These are phyloP conservation scores for Solanum gandarillasii DNA, from an alignment of 257 asterid genomes.

Conservation along the genomic window DNA sequence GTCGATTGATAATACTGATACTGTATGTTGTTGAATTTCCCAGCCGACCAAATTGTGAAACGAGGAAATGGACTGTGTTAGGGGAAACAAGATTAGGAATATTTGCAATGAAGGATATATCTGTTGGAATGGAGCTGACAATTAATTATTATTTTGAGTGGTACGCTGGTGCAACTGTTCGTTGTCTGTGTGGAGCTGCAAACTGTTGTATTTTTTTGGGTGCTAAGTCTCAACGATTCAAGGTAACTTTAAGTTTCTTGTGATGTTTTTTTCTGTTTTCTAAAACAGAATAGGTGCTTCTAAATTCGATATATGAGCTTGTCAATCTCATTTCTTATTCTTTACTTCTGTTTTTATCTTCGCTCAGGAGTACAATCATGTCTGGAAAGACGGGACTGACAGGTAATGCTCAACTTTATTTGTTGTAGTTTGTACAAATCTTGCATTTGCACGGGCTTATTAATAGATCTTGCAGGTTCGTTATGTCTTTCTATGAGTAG, in stretches of 20 bases:
- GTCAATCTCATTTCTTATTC: background rate
- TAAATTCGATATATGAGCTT: background rate
- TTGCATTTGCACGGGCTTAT: background rate
- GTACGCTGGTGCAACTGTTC: slow-evolving; percentile 91
- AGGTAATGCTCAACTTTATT: slow-evolving; percentile 33
- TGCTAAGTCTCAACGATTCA: slow-evolving; percentile 94
- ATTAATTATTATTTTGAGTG: slow-evolving; percentile 88
- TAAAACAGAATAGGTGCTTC: background rate
- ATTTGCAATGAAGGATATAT: slow-evolving; percentile 63
- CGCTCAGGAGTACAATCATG: slow-evolving; percentile 67
- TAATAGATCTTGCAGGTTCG: background rate
- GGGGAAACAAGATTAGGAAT: slow-evolving; percentile 91
- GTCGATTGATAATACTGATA: background rate
- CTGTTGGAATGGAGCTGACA: slow-evolving; percentile 61
- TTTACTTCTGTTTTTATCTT: background rate
- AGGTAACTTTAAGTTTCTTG: slow-evolving; percentile 30
- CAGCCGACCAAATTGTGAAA: slow-evolving; percentile 93
- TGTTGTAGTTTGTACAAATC: background rate
- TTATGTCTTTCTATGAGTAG: background rate
- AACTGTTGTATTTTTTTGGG: slow-evolving; percentile 89
- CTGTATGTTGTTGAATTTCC: slow-evolving; percentile 11
- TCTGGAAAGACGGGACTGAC: slow-evolving; percentile 87
- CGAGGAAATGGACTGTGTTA: slow-evolving; percentile 91
- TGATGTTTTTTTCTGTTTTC: background rate
- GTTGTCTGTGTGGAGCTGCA: slow-evolving; percentile 87